phyloP scores from a whole-genome alignment of 2,329 filamentous ascomycete species.

The Ophiostoma ulmi region DNA sequence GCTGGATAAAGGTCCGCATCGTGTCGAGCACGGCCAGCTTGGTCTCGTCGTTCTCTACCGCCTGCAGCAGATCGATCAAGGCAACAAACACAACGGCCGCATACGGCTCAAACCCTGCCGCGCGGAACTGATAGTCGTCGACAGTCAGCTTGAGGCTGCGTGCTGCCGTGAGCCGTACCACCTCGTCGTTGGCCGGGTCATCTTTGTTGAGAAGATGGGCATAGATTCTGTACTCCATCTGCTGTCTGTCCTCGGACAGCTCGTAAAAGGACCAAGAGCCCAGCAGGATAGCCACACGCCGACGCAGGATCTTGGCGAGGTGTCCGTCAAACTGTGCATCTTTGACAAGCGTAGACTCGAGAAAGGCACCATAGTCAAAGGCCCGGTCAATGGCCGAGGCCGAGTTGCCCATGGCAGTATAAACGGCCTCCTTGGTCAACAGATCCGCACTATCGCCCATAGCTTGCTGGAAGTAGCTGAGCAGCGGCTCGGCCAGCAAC shows the following conservation, averaged over 20 bases:
- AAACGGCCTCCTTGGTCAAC: slow-evolving; percentile 86
- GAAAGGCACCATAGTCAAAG: slow-evolving; percentile 78
- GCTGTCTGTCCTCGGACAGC: slow-evolving; percentile 60
- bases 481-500: slow-evolving; percentile 69
- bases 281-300: slow-evolving; percentile 81
- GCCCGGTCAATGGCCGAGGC: slow-evolving; percentile 67
- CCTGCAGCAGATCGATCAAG: slow-evolving; percentile 71
- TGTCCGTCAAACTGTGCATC: slow-evolving; percentile 65
- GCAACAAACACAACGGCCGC: slow-evolving; percentile 66
- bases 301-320: slow-evolving; percentile 73
- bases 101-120: slow-evolving; percentile 69
- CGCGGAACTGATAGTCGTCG: slow-evolving; percentile 77
- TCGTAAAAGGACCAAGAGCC: slow-evolving; percentile 85
- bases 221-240: slow-evolving; percentile 81
- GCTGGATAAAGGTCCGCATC: slow-evolving; percentile 70
- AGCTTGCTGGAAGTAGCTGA: slow-evolving; percentile 76
- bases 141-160: slow-evolving; percentile 74
- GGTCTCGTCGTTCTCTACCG: slow-evolving; percentile 77
- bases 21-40: slow-evolving; percentile 88
- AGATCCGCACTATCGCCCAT: slow-evolving; percentile 63
- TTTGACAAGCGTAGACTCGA: slow-evolving; percentile 66
- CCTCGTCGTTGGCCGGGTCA: slow-evolving; percentile 78
- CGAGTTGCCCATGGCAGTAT: slow-evolving; percentile 84
- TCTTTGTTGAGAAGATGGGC: slow-evolving; percentile 73
- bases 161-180: slow-evolving; percentile 86